Conservation (phyloP, 768 basidiomycete genomes). For the Sutorius australiensis region DNA sequence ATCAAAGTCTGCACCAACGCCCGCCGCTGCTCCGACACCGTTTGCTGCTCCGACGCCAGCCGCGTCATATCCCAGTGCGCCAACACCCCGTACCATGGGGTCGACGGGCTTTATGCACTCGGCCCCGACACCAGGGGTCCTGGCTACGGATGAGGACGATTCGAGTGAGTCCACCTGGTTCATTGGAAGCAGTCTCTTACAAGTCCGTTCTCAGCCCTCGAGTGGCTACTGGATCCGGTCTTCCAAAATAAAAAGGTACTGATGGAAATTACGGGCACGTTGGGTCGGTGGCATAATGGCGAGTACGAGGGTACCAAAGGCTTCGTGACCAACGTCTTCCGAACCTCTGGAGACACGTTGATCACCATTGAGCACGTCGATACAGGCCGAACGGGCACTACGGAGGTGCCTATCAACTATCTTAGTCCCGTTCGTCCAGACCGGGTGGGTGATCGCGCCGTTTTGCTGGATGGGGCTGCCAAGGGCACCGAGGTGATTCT, state of each 20-base stretch:
- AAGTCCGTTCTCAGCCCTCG: conserved; percentile 18
- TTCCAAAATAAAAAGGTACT: conserved; percentile 29
- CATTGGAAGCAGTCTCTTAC: conserved; percentile 16
- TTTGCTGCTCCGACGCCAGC: conserved; percentile 31
- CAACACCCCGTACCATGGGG: conserved; percentile 31
- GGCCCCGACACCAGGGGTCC: conserved; percentile 31
- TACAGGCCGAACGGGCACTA: conserved; percentile 32
- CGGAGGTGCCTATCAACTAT: conserved; percentile 40
- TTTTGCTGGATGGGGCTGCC: conserved; percentile 43
- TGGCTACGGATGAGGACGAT: conserved; percentile 28
- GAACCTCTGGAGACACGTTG: conserved; percentile 25
- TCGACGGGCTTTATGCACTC: conserved; percentile 22
- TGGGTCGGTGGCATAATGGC: conserved; percentile 25
- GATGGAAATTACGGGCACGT: conserved; percentile 28
- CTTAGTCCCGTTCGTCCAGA: conserved; percentile 40
- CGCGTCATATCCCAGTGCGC: conserved; percentile 29
- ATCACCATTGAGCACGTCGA: conserved; percentile 29
- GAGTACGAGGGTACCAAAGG: conserved; percentile 28
- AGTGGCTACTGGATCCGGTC: conserved; percentile 26
- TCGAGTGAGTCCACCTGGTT: conserved; percentile 17
- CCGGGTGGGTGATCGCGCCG: conserved; percentile 43
- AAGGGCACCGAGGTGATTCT: conserved; percentile 46
- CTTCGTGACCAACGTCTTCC: conserved; percentile 27
- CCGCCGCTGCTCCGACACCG: conserved; percentile 40
- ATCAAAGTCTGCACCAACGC: conserved; percentile 36